A percentile compares a stretch with the other conserved stretches of the same genome.
These are phyloP conservation scores for Aspergillus brunneoviolaceus DNA, from an alignment of 2,329 filamentous ascomycete genomes.

Conservation along the genomic window DNA sequence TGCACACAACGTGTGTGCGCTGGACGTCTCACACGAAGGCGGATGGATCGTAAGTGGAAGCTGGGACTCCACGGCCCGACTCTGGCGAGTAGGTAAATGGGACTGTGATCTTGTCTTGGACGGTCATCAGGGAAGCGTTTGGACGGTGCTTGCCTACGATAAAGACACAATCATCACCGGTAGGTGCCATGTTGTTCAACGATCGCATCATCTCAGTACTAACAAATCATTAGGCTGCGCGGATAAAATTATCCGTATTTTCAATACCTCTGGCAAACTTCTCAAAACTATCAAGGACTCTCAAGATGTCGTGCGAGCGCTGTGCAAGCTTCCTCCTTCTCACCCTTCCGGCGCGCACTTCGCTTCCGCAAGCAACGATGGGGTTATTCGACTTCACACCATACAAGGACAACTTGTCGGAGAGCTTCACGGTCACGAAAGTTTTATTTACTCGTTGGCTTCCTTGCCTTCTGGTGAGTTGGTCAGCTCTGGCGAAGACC, in stretches of 20 bases:
- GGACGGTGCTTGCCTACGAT: constrained; percentile 86
- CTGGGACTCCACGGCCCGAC: constrained; percentile 84
- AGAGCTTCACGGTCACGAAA: constrained; percentile 83
- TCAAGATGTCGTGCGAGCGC: constrained; percentile 80
- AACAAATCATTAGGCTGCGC: constrained; percentile 64
- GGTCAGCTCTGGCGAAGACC: constrained; percentile 88
- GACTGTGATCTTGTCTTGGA: constrained; percentile 69
- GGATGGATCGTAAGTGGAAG: constrained; percentile 82
- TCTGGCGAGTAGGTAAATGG: constrained; percentile 88
- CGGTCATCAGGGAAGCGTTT: constrained; percentile 80
- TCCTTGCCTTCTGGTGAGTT: constrained; percentile 79
- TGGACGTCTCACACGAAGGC: constrained; percentile 74
- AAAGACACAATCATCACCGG: constrained; percentile 75
- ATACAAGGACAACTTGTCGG: constrained; percentile 72
- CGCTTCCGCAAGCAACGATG: constrained; percentile 91
- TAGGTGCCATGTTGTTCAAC: constrained; percentile 26
- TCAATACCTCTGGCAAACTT: constrained; percentile 64
- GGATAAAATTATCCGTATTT: constrained; percentile 85
- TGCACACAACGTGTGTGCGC: constrained; percentile 78
- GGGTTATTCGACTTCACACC: constrained; percentile 83
- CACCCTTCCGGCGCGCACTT: constrained; percentile 87
- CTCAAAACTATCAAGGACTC: constrained; percentile 66
- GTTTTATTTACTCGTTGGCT: constrained; percentile 86
- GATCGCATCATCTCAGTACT: constrained; percentile 9
- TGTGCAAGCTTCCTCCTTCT: constrained; percentile 73